phyloP scores from a whole-genome alignment of 257 asterid genomes.

The Solanum raphanifolium region DNA sequence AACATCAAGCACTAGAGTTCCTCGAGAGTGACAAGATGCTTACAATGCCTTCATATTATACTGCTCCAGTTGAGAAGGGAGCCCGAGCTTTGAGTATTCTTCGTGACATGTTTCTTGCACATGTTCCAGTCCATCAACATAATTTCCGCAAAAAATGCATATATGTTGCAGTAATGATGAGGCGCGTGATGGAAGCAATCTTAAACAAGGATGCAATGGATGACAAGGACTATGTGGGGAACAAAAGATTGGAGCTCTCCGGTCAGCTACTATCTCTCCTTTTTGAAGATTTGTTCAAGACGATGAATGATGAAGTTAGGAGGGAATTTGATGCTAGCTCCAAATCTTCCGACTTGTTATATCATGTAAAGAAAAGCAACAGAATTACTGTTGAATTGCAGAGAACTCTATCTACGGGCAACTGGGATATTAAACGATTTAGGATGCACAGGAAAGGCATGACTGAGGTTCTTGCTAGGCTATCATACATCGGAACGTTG shows the following conservation, averaged over 20 bases:
- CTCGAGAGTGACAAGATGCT: slow-evolving; percentile 50
- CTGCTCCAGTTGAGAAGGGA: slow-evolving; percentile 36
- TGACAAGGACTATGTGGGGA: slow-evolving; percentile 98
- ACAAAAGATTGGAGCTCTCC: slow-evolving; percentile 90
- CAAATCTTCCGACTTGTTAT: slow-evolving; percentile 41
- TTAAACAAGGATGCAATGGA: slow-evolving; percentile 93
- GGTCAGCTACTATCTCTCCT: slow-evolving; percentile 82
- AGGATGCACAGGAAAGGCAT: slow-evolving; percentile 82
- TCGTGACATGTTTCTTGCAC: slow-evolving; percentile 58
- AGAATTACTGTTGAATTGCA: slow-evolving; percentile 54
- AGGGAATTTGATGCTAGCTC: slow-evolving; percentile 33
- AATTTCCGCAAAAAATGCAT: slow-evolving; percentile 90
- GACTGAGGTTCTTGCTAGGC: slow-evolving; percentile 80
- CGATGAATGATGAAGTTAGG: slow-evolving; percentile 59
- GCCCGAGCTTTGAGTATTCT: slow-evolving; percentile 62
- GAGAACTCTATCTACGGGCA: slow-evolving; percentile 89
- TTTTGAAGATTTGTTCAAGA: slow-evolving; percentile 95
- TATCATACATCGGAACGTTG: slow-evolving; percentile 72
- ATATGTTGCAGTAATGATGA: slow-evolving; percentile 88
- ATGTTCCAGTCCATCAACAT: slow-evolving; percentile 49
- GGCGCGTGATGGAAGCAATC: slow-evolving; percentile 95
- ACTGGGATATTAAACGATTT: slow-evolving; percentile 81
- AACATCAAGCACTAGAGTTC: slow-evolving; percentile 63
- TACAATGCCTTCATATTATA: slow-evolving; percentile 19
- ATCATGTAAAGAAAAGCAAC: slow-evolving; percentile 2